Evolutionary conservation across 306 rosid genomes (phyloP).

Genomic region (Rosa persica): DNA sequence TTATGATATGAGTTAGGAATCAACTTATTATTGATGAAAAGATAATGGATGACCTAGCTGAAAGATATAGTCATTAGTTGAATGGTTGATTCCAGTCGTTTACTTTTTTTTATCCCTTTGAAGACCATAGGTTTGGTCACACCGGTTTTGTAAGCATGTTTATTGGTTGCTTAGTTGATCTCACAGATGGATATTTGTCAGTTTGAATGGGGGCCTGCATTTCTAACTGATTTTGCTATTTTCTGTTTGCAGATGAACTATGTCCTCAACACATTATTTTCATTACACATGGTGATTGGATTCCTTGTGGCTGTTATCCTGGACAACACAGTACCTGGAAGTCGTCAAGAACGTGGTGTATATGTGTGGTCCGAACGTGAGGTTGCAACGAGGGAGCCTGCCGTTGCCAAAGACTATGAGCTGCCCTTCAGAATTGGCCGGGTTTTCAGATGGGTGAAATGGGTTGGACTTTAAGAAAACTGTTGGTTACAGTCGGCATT

Average conservation of each 20-base stretch:
- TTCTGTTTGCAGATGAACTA: constrained; percentile 66
- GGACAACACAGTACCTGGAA: constrained; percentile 97
- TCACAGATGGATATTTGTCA: constrained; percentile 1
- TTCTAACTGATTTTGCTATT: not conserved
- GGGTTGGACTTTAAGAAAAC: constrained; percentile 69
- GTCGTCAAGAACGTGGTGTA: constrained; percentile 89
- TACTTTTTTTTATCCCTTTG: not conserved
- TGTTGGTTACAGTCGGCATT: not conserved
- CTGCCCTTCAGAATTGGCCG: constrained; percentile 85
- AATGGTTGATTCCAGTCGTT: constrained; percentile 1
- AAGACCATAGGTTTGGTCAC: not conserved
- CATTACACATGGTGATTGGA: constrained; percentile 87
- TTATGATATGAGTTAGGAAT: not conserved
- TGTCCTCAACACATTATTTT: constrained; percentile 69
- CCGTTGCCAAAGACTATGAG: constrained; percentile 73
- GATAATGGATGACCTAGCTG: not conserved
- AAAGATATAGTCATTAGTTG: not conserved
- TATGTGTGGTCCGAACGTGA: constrained; percentile 91
- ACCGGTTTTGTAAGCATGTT: no score
- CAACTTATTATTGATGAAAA: not conserved
- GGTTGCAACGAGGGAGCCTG: constrained; percentile 77
- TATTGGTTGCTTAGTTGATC: not conserved
- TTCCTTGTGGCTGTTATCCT: constrained; percentile 82
- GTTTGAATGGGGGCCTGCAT: constrained; percentile 3
- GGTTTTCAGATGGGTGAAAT: constrained; percentile 92